Base-by-base conservation (phyloP, 768 basidiomycete genomes). In the Sporobolomyces roseus region DNA sequence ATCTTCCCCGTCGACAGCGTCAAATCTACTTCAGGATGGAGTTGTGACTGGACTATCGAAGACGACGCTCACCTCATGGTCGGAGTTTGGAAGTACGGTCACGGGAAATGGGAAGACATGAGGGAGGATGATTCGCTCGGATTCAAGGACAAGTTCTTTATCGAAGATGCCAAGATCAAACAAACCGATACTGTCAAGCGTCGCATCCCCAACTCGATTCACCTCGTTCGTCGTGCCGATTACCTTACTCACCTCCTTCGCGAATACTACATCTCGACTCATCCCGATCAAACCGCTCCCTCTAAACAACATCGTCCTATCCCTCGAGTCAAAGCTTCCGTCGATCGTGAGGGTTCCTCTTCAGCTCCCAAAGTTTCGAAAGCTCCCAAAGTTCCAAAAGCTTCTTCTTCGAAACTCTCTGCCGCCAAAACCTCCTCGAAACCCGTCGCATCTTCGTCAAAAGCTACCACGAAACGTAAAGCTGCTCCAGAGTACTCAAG, bases 401-500 rank as follows among this genome's bases (percentile, higher is more conserved):
- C 49, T 29, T 33, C 49, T 1, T 23, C 50, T 27, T 3, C 55
- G 41, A 61, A 62, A 33, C 27, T 51, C 29, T 58, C 56, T 35
- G 41, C 54, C 10, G 4, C 54, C 17, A 9, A 9, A 9, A 17
- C 38, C 16, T 25, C 56, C 12, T 30, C 65, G 16, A 53, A 33
- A 45, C 4, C 60, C 29, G 27, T 46, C n/a, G n/a, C n/a, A n/a
- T n/a, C n/a, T n/a, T n/a, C n/a, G n/a, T 19, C 38, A 32, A 74
- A 83, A 74, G 90, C 91, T 79, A 85, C 88, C 77, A n/a, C n/a
- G n/a, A 94, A 97, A 79, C 86, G 92, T 73, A 85, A 91, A 75
- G 88, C 92, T n/a, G 96, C 93, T 8, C 93, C 94, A 5, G 93
- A 91, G 21, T 97, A 93, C 78, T 97, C 94, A 1, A 91, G 93